phyloP scores from a whole-genome alignment of 768 basidiomycete species.

The Pleurotus tuoliensis region DNA sequence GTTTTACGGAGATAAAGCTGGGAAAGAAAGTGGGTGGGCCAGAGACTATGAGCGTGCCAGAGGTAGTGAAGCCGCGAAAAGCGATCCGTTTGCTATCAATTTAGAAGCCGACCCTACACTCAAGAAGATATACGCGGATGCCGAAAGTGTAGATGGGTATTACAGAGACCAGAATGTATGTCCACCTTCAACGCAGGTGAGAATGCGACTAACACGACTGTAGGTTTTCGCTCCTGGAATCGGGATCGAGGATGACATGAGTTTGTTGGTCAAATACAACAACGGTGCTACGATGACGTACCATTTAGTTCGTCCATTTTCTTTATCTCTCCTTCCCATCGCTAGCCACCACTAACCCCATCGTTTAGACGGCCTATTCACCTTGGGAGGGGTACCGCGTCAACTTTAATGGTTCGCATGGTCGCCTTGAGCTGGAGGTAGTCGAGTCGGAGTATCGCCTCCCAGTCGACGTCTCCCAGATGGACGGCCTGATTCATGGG shows the following conservation, averaged over 20 bases:
- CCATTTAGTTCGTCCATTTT: conserved; percentile 34
- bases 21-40: conserved; percentile 43
- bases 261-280: conserved; percentile 42
- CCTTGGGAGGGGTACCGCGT: conserved; percentile 48
- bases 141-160: conserved; percentile 46
- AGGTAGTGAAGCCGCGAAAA: conserved; percentile 35
- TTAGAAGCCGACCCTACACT: conserved; percentile 38
- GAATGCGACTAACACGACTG: not conserved
- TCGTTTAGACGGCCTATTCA: conserved; percentile 33
- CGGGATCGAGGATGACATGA: conserved; percentile 51
- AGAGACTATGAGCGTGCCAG: conserved; percentile 41
- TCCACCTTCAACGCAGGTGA: too few species aligned
- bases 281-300: conserved; percentile 48
- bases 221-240: conserved; percentile 37
- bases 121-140: conserved; percentile 42
- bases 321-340: not conserved
- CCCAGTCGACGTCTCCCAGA: conserved; percentile 21
- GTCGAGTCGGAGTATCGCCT: conserved; percentile 39
- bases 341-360: not conserved
- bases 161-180: conserved; percentile 44
- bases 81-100: conserved; percentile 47
- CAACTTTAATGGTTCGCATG: conserved; percentile 50
- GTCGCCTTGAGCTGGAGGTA: conserved; percentile 47
- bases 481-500: conserved; percentile 34
- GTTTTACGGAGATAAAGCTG: conserved; percentile 45